Base-by-base conservation (phyloP, 345 rosid species). In the Xanthoceras sorbifolium region DNA sequence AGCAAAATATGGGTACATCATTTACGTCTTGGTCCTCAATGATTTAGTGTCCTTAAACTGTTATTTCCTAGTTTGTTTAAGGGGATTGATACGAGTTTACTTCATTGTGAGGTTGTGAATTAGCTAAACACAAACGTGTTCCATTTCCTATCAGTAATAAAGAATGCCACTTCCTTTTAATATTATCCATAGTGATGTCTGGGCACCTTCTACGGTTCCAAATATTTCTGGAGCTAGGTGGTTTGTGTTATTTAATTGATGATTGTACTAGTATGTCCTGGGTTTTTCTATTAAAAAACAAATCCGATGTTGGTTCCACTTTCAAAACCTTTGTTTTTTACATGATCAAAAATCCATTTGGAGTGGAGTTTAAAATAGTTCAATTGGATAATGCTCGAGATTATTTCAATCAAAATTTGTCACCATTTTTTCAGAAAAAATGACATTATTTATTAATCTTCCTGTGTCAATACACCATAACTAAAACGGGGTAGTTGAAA, bases 191-290 rank as follows among this genome's bases (percentile, higher is more conserved):
- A 50, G 14, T 52, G 23, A 69, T 31, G 48, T 69, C 3, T 71
- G 42, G 64, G 18, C 6, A 48, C 46, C 46, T 28, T 20, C 15
- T 25, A 28, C 22, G 9, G 8, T 52, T 29, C 48, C 46, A 25
- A 71, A 71, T 52, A 20, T 48, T 71, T 71, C 10, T 54, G 20
- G 9, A 0, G 74, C 46, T 29, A 0, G 28, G 0, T 28, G 44
- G 73, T 50, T 69, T 69, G 25, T 26, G 3, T 69, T 32, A 48
- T 69, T 69, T 31, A n/a, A 34, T 15, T 65, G n/a, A 65, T 65
- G 48, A 67, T 20, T 38, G 48, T 20, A 54, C 59, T 4, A 8
- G 22, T 54, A 54, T 54, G n/a, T 17, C 71, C 5, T 23, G 1
- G 48, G 38, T 36, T 0, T 36, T 36, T 36, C 7, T 36, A 1